Base-by-base conservation (phyloP, 208 protist species). In the Trypanosomatidae sp. region DNA sequence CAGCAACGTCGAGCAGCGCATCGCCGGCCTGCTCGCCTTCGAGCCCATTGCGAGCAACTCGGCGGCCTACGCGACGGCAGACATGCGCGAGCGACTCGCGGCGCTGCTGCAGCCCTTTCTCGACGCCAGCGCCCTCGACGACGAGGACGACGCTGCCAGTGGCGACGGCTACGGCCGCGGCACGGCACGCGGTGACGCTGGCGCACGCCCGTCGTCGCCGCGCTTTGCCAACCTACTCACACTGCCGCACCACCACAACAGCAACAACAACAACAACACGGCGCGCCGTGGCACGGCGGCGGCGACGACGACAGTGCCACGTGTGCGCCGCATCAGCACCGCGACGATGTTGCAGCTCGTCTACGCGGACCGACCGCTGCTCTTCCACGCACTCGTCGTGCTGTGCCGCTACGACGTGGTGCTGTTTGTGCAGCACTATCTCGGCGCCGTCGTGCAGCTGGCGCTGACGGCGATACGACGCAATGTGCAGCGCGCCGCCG, bases 41-140 rank as follows among this genome's bases (percentile, higher is more conserved):
- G 67, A 92, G 53, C 74, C 82, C n/a, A 73, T 92, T 16, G 70
- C 85, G 6, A 83, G 73, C 49, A 83, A 71, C 56, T 78, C 71
- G 20, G 63, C 66, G 7, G 71, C 67, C 22, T 45, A 28, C 27
- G 49, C 47, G 16, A 56, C 59, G 20, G 48, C 50, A 33, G 49
- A 77, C 15, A 55, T 49, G 6, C 88, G 88, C 55, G 78, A 92
- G 43, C 65, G 82, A 44, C 53, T 92, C 3, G 78, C 76, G 6
- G 60, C 66, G n/a, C 60, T 92, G 43, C 59, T 92, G 6, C 56
- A 67, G 3, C 83, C 83, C 3, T 88, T 73, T 55, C 50, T 91
- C 10, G 67, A 56, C 3, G n/a, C n/a, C n/a, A n/a, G n/a, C n/a
- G n/a, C n/a, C n/a, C 56, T 56, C 13, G 61, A 33, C 37, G 61